Evolutionary conservation across 768 basidiomycete genomes (phyloP).

Genomic region (Tricholoma sp.): DNA sequence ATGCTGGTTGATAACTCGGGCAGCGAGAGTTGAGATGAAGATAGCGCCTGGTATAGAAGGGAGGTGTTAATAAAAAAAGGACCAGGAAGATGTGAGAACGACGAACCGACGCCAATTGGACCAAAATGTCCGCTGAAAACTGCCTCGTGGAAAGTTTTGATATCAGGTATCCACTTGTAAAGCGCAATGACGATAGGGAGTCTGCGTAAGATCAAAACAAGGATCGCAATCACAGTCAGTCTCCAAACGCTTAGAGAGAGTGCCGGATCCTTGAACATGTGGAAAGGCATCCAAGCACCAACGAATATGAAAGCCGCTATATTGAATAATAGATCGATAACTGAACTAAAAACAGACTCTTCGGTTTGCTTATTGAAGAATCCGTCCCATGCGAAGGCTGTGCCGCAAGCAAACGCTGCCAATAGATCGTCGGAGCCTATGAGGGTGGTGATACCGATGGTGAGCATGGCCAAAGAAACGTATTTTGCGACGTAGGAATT

Average conservation of each 20-base stretch:
- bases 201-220: slow-evolving; percentile 77
- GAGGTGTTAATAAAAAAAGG: not conserved
- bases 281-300: slow-evolving; percentile 97
- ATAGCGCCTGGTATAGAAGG: slow-evolving; percentile 57
- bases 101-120: slow-evolving; percentile 71
- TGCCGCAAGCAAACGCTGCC: slow-evolving; percentile 91
- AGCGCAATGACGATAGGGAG: slow-evolving; percentile 79
- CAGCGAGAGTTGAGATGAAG: slow-evolving; percentile 87
- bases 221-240: slow-evolving; percentile 75
- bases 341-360: slow-evolving; percentile 91
- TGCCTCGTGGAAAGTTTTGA: slow-evolving; percentile 92
- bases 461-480: slow-evolving; percentile 75
- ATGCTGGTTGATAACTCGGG: slow-evolving; percentile 44
- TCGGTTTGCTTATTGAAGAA: slow-evolving; percentile 93
- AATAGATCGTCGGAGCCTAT: slow-evolving; percentile 92
- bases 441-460: slow-evolving; percentile 78
- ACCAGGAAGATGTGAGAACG: not conserved
- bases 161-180: slow-evolving; percentile 92
- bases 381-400: slow-evolving; percentile 95
- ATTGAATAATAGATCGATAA: slow-evolving; percentile 95
- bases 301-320: slow-evolving; percentile 93
- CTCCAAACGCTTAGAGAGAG: slow-evolving; percentile 79
- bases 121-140: slow-evolving; percentile 95
- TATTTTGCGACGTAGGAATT: slow-evolving; percentile 95
- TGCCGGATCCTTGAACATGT: slow-evolving; percentile 59